These are phyloP conservation scores for Leccinellum rugosiceps DNA, from an alignment of 768 basidiomycete genomes.

Conservation along the genomic window DNA sequence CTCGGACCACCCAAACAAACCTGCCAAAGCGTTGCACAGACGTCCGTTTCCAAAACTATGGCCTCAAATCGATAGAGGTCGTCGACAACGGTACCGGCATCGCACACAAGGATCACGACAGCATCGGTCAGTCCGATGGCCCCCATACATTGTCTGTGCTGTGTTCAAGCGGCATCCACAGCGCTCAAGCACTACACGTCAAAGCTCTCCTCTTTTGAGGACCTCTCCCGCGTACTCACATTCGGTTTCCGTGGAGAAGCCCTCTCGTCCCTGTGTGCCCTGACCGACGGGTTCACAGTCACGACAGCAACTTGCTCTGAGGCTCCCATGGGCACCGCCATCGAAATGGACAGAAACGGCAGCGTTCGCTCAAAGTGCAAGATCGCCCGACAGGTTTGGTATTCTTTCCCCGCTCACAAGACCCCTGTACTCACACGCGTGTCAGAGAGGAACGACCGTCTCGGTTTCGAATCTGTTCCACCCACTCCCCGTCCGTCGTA, in stretches of 20 bases:
- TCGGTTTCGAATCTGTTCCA: slow-evolving; percentile 68
- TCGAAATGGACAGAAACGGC: slow-evolving; percentile 73
- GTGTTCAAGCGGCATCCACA: slow-evolving; percentile 25
- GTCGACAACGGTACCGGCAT: slow-evolving; percentile 93
- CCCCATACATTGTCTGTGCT: neutral
- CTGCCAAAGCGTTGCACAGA: slow-evolving; percentile 44
- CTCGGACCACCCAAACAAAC: slow-evolving; percentile 1
- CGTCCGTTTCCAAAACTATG: slow-evolving; percentile 86
- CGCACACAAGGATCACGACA: slow-evolving; percentile 67
- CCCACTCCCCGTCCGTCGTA: slow-evolving; percentile 84
- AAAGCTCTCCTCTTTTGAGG: slow-evolving; percentile 74
- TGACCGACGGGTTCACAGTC: slow-evolving; percentile 66
- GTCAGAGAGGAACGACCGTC: slow-evolving; percentile 87
- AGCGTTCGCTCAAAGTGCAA: slow-evolving; percentile 53
- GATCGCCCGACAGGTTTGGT: slow-evolving; percentile 72
- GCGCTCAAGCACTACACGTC: slow-evolving; percentile 93
- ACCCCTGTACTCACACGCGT: neutral
- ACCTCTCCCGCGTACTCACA: slow-evolving; percentile 68
- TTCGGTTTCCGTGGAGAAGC: slow-evolving; percentile 98
- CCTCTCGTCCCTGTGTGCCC: slow-evolving; percentile 86
- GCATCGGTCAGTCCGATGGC: slow-evolving; percentile 55
- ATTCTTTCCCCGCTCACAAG: neutral
- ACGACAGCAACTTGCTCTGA: slow-evolving; percentile 69
- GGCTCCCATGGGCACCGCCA: slow-evolving; percentile 73
- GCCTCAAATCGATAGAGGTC: slow-evolving; percentile 79